Percentiles rank a stretch among this genome's conserved stretches.
Evolutionary conservation across 2,329 filamentous ascomycete genomes (phyloP).

Genomic region (Lachnellula cervina): DNA sequence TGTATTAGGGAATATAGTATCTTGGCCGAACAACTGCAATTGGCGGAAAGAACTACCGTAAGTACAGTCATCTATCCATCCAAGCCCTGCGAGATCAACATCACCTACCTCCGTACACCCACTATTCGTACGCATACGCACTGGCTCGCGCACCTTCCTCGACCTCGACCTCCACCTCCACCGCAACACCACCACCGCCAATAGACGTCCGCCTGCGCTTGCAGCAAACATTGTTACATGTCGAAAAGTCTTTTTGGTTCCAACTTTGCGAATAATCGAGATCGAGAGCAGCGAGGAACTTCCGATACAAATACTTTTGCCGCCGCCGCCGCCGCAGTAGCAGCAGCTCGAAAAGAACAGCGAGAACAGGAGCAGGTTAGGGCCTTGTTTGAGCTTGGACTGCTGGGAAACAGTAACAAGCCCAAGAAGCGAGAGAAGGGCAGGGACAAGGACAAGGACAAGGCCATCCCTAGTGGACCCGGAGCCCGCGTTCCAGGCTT

Average conservation of each 20-base stretch:
- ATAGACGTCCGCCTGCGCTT: background rate
- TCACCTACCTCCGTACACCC: background rate
- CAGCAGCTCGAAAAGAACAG: conserved; percentile 5
- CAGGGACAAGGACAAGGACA: conserved; percentile 25
- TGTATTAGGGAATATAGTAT: background rate
- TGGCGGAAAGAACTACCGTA: background rate
- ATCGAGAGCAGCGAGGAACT: too few relatives aligned
- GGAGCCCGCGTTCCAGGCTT: conserved; percentile 29
- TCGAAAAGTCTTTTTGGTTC: conserved; percentile 26
- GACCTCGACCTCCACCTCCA: too few relatives aligned
- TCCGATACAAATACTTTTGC: background rate
- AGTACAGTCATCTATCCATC: background rate
- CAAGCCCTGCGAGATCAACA: background rate
- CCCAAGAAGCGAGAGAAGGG: conserved; percentile 26
- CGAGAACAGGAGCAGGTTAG: conserved; percentile 27
- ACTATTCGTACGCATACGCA: background rate
- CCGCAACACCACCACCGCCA: background rate
- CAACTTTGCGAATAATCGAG: conserved; percentile 3
- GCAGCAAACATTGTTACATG: conserved; percentile 19
- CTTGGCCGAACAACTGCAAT: background rate
- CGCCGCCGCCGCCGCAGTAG: too few relatives aligned
- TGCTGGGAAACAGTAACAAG: conserved; percentile 26
- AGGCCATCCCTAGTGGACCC: conserved; percentile 24
- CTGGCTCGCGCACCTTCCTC: too few relatives aligned
- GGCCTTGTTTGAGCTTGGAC: conserved; percentile 31